Base-by-base conservation (phyloP, 2,329 filamentous ascomycete species). In the Catunica adiposa region DNA sequence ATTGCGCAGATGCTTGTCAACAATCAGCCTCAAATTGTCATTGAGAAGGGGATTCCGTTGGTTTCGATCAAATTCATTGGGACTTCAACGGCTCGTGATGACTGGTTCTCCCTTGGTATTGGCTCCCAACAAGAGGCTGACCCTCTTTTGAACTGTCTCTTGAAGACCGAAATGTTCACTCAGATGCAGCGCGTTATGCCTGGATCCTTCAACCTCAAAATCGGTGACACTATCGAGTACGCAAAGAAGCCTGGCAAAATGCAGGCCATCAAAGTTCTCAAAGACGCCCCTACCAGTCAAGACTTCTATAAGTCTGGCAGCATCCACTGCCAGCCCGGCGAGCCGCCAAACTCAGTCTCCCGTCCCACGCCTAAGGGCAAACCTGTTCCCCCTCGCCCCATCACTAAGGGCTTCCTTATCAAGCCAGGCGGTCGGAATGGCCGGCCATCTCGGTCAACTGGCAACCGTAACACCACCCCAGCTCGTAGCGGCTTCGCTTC, bases 151-250 rank as follows among this genome's bases (percentile, higher is more conserved):
- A 94, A 83, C 70, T 98, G 92, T 65, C 73, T 96, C 20, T 82
- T 98, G 68, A 98, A 98, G 73, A 98, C 92, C 0, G 92, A 98
- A 65, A 83, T 98, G 69, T 94, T 97, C 65, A 94, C 90, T 0
- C 89, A 96, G 60, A 82, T 98, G 71, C 81, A 83, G 65, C 82
- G 80, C 53, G 80, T 82, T 54, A 85, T 94, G 69, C 82, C 85
- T 2, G 87, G 85, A 7, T 82, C 86, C 8, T 78, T 94, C 65
- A 88, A 82, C 65, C 70, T 98, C 51, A 88, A 86, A 69, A 84
- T 97, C 60, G 80, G 73, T n/a, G 83, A 92, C 26, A 77, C 76
- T 58, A 89, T 98, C 62, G 87, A 95, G 66, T 98, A 95, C 69
- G 89, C 90, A 65, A 98, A 97, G 77, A 98, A 98, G 70, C 92